These are phyloP conservation scores for Phytophthora syringae DNA, from an alignment of 352 stramenopile species.

Conservation along the genomic window DNA sequence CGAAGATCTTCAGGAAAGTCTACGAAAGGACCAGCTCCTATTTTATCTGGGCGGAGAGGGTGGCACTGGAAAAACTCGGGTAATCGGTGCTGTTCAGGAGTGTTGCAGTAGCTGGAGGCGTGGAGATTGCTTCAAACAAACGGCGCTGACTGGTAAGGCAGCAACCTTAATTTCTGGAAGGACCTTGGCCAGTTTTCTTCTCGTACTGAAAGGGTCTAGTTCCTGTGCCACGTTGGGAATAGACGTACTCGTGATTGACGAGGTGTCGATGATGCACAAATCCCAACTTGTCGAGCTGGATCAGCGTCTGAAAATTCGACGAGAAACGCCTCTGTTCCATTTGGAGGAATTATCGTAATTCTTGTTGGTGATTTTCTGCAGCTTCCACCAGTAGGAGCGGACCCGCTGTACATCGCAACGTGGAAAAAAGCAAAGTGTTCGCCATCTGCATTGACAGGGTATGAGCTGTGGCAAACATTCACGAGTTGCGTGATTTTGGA, in stretches of 20 bases:
- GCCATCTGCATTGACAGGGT: background rate
- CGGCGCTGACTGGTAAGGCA: background rate
- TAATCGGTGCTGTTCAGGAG: background rate
- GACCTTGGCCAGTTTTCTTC: background rate
- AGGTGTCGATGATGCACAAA: background rate
- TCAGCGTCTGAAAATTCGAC: background rate
- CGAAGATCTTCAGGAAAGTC: background rate
- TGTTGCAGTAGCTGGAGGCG: background rate
- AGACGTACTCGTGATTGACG: background rate
- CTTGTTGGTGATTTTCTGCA: slow-evolving; percentile 9
- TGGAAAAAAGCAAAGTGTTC: background rate
- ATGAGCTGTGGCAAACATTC: slow-evolving; percentile 2
- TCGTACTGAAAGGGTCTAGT: background rate
- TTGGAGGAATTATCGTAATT: background rate
- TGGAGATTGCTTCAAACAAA: background rate
- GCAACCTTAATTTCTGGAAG: background rate
- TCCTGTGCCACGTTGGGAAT: background rate
- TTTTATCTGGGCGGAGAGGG: background rate
- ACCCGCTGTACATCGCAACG: background rate
- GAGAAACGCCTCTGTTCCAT: background rate
- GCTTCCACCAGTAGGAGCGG: background rate
- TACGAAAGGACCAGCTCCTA: background rate
- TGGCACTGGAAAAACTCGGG: background rate
- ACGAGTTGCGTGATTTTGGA: background rate
- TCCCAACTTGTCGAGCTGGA: background rate